Evolutionary conservation across 495 filamentous ascomycete genomes (phyloP), one percentile per base, ranked within the genome.

Genomic region (Lasiosphaeria miniovina): DNA sequence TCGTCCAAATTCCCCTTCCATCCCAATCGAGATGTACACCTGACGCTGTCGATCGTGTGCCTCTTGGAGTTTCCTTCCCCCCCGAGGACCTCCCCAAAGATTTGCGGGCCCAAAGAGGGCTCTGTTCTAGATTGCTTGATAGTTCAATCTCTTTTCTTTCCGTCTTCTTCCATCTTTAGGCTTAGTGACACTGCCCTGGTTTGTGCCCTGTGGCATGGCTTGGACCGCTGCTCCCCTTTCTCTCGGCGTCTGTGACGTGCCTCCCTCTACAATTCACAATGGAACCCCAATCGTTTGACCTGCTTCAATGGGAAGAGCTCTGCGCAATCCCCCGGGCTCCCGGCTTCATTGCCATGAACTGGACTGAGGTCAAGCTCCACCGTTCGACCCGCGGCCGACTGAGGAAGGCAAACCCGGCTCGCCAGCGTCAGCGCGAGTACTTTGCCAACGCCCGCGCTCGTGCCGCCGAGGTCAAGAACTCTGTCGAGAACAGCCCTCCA

Each of bases 301-400:
- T n/a, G 8, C 43, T 46, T 46, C 6, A 46, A 46, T 46, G 49
- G 51, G 33, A 53, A 34, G 17, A 46, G 24, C 8, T n/a, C 12
- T 32, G 45, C 38, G 12, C 31, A 1, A 5, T 7, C 31, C 35
- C 24, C 11, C 9, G 10, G 32, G 34, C 48, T 35, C 6, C 51
- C 6, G 10, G 8, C 35, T 45, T 14, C 12, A 11, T 10, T n/a
- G 36, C 14, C 36, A 79, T 79, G 77, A 79, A 79, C 60, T 79
- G 75, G 75, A 78, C 74, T 17, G 77, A 76, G 60, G 72, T 72
- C 38, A 74, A 65, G 9, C 67, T 78, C n/a, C 64, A 75, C 31
- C 75, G 72, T 56, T 61, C 69, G 60, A 68, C 65, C 12, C 73
- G 68, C 24, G 65, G 68, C 9, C 63, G 60, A 17, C 57, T 72